Percentiles rank a stretch among this genome's conserved stretches.
Conservation (phyloP, 2,329 filamentous ascomycete species). For the Neofusicoccum sp. region DNA sequence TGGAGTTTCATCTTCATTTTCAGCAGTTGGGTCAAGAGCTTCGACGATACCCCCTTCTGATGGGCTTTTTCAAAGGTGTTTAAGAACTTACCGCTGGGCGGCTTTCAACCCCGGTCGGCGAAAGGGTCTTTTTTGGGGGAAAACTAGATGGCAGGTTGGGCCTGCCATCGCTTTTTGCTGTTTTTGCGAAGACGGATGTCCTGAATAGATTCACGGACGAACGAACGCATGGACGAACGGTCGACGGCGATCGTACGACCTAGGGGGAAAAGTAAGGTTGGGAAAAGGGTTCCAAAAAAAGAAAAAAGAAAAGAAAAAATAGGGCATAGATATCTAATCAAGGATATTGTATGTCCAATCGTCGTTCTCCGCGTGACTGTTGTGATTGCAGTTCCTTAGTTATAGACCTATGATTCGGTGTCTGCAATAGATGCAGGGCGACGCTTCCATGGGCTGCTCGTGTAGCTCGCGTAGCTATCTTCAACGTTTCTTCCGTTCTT, state of each 20-base stretch:
- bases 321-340: constrained; percentile 17
- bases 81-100: not conserved
- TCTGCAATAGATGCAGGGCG: too few relatives aligned
- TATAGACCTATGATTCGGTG: too few relatives aligned
- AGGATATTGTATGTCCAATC: constrained; percentile 4
- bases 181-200: not conserved
- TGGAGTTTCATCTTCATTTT: not conserved
- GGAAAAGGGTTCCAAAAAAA: constrained; percentile 2
- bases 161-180: not conserved
- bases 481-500: too few relatives aligned
- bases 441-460: too few relatives aligned
- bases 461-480: too few relatives aligned
- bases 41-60: constrained; percentile 11
- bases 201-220: not conserved
- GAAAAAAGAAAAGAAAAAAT: constrained; percentile 9
- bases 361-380: too few relatives aligned
- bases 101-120: not conserved
- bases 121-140: not conserved
- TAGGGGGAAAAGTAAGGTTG: not conserved
- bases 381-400: too few relatives aligned
- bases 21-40: constrained; percentile 1
- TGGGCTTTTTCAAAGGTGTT: not conserved
- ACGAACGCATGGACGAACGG: not conserved
- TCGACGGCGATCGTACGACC: not conserved
- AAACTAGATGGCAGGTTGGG: not conserved